Percentiles rank a stretch among this genome's conserved stretches.
phyloP scores from a whole-genome alignment of 2,329 filamentous ascomycete species.

The Hypocreales sp. region DNA sequence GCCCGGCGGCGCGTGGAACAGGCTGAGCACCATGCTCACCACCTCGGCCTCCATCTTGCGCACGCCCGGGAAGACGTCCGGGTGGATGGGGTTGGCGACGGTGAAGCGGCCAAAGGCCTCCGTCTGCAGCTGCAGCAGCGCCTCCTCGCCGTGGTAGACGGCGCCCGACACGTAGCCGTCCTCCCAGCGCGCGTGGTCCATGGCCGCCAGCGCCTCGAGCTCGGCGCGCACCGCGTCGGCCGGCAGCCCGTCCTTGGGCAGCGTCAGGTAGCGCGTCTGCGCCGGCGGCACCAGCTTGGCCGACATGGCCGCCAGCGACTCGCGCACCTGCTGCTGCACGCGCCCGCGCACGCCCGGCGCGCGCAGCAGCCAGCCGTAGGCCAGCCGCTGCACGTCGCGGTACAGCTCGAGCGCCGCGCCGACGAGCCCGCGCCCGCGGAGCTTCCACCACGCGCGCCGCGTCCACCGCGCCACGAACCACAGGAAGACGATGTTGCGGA shows the following conservation, averaged over 20 bases:
- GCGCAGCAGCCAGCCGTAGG: conserved; percentile 75
- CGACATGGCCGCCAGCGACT: conserved; percentile 68
- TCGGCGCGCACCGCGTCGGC: conserved; percentile 67
- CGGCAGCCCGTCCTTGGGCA: conserved; percentile 75
- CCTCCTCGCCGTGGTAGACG: conserved; percentile 86
- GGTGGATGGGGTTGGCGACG: conserved; percentile 91
- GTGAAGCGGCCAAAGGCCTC: conserved; percentile 91
- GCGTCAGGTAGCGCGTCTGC: conserved; percentile 54
- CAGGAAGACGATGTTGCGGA: conserved; percentile 79
- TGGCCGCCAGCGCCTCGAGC: conserved; percentile 59
- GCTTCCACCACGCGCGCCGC: conserved; percentile 64
- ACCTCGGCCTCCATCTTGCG: conserved; percentile 99
- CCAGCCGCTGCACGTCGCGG: conserved; percentile 49
- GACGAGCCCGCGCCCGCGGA: conserved; percentile 76
- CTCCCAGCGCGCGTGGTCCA: conserved; percentile 96
- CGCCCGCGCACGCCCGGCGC: conserved; percentile 75
- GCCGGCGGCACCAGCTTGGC: conserved; percentile 65
- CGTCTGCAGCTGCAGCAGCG: conserved; percentile 69
- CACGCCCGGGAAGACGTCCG: conserved; percentile 94
- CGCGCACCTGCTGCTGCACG: conserved; percentile 71
- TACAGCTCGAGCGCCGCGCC: conserved; percentile 67
- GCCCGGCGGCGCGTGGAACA: conserved; percentile 81
- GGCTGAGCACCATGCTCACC: conserved; percentile 79
- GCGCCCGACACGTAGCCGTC: conserved; percentile 88
- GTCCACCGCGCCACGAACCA: conserved; percentile 76